Evolutionary conservation across 2,329 filamentous ascomycete genomes (phyloP), one percentile per base, ranked within the genome.

Genomic region (Trichoderma hamatum): DNA sequence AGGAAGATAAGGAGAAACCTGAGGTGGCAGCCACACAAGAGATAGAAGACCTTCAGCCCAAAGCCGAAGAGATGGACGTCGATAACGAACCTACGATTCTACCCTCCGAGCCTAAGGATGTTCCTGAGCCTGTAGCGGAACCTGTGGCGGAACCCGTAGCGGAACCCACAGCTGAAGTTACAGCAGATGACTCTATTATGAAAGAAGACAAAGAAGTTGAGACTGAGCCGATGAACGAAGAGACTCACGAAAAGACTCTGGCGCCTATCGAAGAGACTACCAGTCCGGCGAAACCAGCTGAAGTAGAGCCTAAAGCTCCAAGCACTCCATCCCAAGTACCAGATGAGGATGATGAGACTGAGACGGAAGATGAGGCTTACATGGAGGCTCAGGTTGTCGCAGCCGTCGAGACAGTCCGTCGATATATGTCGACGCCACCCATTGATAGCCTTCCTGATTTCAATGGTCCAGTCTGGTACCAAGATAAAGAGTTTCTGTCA

Each of bases 351-450:
- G 81, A 86, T 62, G 84, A 84, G 59, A 87, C 85, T 2, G 85
- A 88, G 70, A 82, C 85, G 9, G 86, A 88, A 61, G 85, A 84
- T 52, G 81, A 85, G 46, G 82, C 85, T n/a, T 82, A 80, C 46
- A 79, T 83, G 70, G 82, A 82, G n/a, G 76, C 84, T 30, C 83
- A 85, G 51, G 79, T 80, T 6, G 82, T 85, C 32, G 64, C 28
- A 6, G 64, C 64, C 6, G 39, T 30, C 32, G 64, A 43, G 32
- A 51, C 64, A 16, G 64, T 67, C n/a, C 82, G 86, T 13, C 81
- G 84, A 65, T 84, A 82, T 68, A 85, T 86, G 77, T 76, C 78
- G 26, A 89, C 87, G 1, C 87, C 87, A 2, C 85, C 86, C 1
- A 72, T 86, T 13, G 85, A 88, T 13, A 84, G 82, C 51, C 77